Base-by-base conservation (phyloP, 441 rosid genomes). In the Eutrema salsugineum region DNA sequence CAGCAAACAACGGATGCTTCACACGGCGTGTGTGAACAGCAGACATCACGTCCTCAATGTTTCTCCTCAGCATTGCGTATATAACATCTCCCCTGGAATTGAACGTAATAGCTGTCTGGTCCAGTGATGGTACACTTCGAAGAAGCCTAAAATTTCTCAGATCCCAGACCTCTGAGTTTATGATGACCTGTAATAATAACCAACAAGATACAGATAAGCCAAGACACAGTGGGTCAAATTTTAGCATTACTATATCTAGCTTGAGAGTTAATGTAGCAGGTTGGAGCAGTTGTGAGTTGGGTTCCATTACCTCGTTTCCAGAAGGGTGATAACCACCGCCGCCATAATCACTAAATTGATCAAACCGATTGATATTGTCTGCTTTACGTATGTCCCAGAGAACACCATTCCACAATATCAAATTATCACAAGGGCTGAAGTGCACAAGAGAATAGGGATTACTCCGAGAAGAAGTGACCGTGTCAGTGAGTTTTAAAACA, bases 271-370 rank as follows among this genome's bases (percentile, higher is more conserved):
- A 22, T 22, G 24, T 22, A 22, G 24, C 24, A 22, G 24, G 24
- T 22, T 3, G 24, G 24, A 22, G 24, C 24, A 22, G 24, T 22
- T 22, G 24, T 22, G 24, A 22, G 24, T 22, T 22, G 24, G n/a
- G n/a, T n/a, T 54, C 9, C 50, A 51, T 56, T 89, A 96, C 99
- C 98, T 96, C 99, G 73, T 86, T 93, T 69, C 97, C 90, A 79
- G 98, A 90, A 79, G 99, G 99, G 85, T 93, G 99, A 78, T 90
- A 96, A 55, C 98, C 99, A 51, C 99, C 98, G 6, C 99, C 99
- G 3, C 99, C 99, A 79, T 91, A 88, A 83, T 96, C 98, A 1
- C 96, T 83, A 75, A 91, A 93, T 76, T 93, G 98, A 78, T 96
- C 99, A 72, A 96, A 93, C 33, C 93, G 94, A 68, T 81, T 82